Conservation (phyloP, 805 yeast species). For the Candida succiphila region DNA sequence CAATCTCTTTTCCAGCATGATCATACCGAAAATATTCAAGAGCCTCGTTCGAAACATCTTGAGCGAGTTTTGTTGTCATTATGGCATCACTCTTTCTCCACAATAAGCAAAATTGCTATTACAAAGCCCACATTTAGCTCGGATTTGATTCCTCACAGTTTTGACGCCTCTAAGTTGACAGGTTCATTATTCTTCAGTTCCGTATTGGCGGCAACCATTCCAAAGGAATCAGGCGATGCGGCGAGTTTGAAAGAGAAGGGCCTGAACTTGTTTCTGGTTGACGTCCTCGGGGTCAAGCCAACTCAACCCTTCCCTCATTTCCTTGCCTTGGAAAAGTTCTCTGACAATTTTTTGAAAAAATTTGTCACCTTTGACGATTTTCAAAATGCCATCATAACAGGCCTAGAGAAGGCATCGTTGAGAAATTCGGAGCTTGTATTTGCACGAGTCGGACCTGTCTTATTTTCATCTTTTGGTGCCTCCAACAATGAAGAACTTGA, state of each 20-base stretch:
- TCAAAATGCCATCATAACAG: slow-evolving; percentile 4
- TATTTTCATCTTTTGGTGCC: too few species aligned
- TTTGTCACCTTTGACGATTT: slow-evolving; percentile 6
- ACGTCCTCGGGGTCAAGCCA: slow-evolving; percentile 26
- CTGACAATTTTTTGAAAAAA: slow-evolving; percentile 4
- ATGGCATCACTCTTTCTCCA: slow-evolving; percentile 17
- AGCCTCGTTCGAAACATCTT: slow-evolving; percentile 27
- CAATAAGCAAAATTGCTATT: slow-evolving; percentile 5
- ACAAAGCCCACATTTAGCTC: background rate
- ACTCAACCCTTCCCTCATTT: slow-evolving; percentile 8
- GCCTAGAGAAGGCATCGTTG: slow-evolving; percentile 17
- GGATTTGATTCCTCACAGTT: background rate
- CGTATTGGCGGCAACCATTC: too few species aligned
- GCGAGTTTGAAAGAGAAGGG: slow-evolving; percentile 1
- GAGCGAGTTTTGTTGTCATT: slow-evolving; percentile 27
- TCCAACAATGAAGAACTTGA: slow-evolving; percentile 23
- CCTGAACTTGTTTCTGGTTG: slow-evolving; percentile 22
- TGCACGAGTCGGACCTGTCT: slow-evolving; percentile 38
- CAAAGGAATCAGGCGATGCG: too few species aligned
- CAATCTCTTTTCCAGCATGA: slow-evolving; percentile 24
- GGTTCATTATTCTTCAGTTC: background rate
- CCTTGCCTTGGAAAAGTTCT: slow-evolving; percentile 11
- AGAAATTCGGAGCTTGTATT: slow-evolving; percentile 72
- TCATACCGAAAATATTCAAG: slow-evolving; percentile 13
- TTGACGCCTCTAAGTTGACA: background rate